A percentile compares a stretch with the other conserved stretches of the same genome.
phyloP scores from a whole-genome alignment of 306 rosid genomes.

The Trifolium pratense region DNA sequence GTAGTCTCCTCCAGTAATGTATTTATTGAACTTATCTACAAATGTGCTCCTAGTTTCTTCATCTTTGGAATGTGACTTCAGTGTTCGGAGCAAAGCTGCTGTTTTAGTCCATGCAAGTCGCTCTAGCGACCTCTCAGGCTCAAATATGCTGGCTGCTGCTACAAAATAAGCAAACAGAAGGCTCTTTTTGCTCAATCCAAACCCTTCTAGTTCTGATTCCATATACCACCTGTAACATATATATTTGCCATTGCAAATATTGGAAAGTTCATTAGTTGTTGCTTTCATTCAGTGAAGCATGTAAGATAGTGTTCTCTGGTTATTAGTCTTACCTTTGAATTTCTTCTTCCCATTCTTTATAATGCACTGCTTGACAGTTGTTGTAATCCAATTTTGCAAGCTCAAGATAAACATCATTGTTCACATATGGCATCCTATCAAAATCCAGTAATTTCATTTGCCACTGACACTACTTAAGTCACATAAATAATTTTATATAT shows the following conservation, averaged over 20 bases:
- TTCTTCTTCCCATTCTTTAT: conserved; percentile 62
- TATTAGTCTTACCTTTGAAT: conserved; percentile 57
- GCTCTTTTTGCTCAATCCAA: conserved; percentile 59
- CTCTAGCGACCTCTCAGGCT: conserved; percentile 69
- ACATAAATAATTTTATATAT: not conserved
- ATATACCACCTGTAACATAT: conserved; percentile 69
- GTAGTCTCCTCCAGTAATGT: conserved; percentile 24
- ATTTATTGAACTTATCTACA: conserved; percentile 48
- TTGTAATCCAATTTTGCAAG: conserved; percentile 81
- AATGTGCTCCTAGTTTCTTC: conserved; percentile 48
- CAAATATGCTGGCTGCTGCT: conserved; percentile 73
- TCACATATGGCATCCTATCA: conserved; percentile 75
- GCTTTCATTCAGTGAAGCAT: not conserved
- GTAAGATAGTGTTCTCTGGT: not conserved
- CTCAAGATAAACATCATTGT: conserved; percentile 67
- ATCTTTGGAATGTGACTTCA: conserved; percentile 46
- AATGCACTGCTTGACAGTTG: conserved; percentile 73
- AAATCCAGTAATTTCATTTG: not conserved
- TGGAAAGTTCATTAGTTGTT: not conserved
- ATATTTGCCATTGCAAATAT: not conserved
- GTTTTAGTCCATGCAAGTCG: conserved; percentile 82
- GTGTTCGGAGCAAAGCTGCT: conserved; percentile 47
- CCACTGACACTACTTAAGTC: not conserved
- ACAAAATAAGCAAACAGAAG: conserved; percentile 63
- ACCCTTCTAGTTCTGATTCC: conserved; percentile 57